Conservation (phyloP, 768 basidiomycete genomes). For the Hericium coralloides region DNA sequence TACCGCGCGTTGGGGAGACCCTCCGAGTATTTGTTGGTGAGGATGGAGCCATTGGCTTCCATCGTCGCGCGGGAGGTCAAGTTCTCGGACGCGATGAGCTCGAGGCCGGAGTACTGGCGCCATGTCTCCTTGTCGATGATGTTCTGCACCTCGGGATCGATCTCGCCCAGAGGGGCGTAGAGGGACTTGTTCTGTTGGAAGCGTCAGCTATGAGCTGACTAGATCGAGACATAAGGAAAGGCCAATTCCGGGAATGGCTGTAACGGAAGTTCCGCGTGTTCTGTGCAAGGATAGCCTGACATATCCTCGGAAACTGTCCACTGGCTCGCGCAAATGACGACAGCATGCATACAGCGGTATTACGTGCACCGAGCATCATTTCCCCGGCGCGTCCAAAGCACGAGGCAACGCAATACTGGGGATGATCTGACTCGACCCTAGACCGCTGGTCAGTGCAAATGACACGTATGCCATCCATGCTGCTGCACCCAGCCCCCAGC, state of each 20-base stretch:
- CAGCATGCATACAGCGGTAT: too few relatives aligned
- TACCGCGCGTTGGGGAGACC: constrained; percentile 97
- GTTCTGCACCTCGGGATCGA: constrained; percentile 91
- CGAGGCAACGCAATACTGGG: too few relatives aligned
- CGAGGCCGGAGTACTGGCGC: constrained; percentile 95
- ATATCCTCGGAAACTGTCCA: too few relatives aligned
- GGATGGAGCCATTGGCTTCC: constrained; percentile 97
- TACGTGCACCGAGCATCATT: too few relatives aligned
- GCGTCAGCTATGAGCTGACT: neutral
- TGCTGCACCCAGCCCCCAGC: too few relatives aligned
- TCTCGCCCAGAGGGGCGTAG: constrained; percentile 81
- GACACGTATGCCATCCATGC: too few relatives aligned
- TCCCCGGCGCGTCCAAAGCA: too few relatives aligned
- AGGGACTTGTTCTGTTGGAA: constrained; percentile 75
- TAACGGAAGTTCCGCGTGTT: too few relatives aligned
- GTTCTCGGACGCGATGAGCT: constrained; percentile 99
- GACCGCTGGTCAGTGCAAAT: too few relatives aligned
- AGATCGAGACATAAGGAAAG: neutral
- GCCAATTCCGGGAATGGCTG: neutral
- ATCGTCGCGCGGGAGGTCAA: constrained; percentile 92
- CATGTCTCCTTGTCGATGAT: constrained; percentile 99
- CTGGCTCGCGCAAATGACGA: too few relatives aligned
- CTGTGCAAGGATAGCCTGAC: neutral
- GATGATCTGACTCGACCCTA: too few relatives aligned
- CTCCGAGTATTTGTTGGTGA: constrained; percentile 99